Evolutionary conservation across 2,329 filamentous ascomycete genomes (phyloP).

Genomic region (Colletotrichum kahawae): DNA sequence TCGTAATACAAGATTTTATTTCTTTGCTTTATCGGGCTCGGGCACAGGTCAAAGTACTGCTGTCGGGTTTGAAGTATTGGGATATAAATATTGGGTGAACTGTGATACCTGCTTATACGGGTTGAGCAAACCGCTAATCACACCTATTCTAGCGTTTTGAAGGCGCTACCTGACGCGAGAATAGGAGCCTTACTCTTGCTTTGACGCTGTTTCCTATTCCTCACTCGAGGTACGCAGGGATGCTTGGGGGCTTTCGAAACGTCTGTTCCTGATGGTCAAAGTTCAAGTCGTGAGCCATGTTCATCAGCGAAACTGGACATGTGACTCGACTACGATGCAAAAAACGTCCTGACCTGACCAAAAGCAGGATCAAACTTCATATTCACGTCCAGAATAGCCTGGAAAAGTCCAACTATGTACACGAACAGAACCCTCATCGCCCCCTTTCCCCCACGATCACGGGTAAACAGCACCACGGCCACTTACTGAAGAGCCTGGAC

Average conservation of each 20-base stretch:
- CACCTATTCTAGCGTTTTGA: no score
- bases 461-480: background rate
- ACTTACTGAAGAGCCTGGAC: conserved; percentile 35
- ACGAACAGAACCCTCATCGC: background rate
- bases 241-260: background rate
- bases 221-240: background rate
- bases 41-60: no score
- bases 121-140: no score
- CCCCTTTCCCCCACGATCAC: no score
- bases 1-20: no score
- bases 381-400: background rate
- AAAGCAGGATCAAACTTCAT: background rate
- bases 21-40: no score
- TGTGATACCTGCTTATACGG: no score
- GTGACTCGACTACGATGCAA: rapidly evolving
- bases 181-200: no score
- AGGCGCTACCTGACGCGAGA: background rate
- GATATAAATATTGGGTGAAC: no score
- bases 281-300: background rate
- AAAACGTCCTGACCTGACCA: background rate
- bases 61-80: no score
- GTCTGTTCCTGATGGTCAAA: background rate
- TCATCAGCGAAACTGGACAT: background rate
- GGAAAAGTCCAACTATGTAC: background rate
- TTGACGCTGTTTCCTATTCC: background rate